Base-by-base conservation (phyloP, 805 yeast species). In the Clavispora vitiphila region DNA sequence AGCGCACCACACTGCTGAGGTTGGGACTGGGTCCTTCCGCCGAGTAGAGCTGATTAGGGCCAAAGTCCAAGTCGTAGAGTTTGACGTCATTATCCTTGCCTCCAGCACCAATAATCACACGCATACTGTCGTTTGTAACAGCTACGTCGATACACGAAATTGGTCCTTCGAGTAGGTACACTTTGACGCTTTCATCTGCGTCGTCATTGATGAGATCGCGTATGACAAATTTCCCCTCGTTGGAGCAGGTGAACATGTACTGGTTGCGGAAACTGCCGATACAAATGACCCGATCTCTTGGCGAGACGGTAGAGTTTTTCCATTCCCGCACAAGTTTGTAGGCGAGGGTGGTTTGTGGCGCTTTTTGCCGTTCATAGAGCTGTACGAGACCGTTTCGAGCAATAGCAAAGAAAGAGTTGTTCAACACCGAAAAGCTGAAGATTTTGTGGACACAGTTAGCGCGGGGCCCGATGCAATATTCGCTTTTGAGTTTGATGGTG, bases 161-260 rank as follows among this genome's bases (percentile, higher is more conserved):
- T 1, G 65, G 68, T 16, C 48, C 50, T 19, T 54, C 54, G 16
- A 65, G 49, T 29, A 49, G 40, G 41, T 53, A 60, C 2, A 55
- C 58, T 42, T 50, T 52, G 39, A 54, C 62, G 29, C 61, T 56
- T 20, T 52, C 56, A 34, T 60, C 53, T 21, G 59, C 61, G 46
- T 65, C 71, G 42, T 65, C 71, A 41, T 65, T 58, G 26, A 64
- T 53, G 36, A 65, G 49, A 41, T 65, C 71, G 15, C 68, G 55
- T n/a, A 65, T 44, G 11, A 64, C 52, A 19, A 65, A 43, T 36
- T 58, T 58, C n/a, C 71, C 71, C 20, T 60, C 64, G 16, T 40
- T 41, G 7, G 67, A 58, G 40, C 71, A 64, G 27, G 61, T 61
- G 43, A 56, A 63, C 30, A 65, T 51, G 45, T 51, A 65, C 42